Conservation (phyloP, 2,329 filamentous ascomycete genomes). For the Fusarium sacchari region DNA sequence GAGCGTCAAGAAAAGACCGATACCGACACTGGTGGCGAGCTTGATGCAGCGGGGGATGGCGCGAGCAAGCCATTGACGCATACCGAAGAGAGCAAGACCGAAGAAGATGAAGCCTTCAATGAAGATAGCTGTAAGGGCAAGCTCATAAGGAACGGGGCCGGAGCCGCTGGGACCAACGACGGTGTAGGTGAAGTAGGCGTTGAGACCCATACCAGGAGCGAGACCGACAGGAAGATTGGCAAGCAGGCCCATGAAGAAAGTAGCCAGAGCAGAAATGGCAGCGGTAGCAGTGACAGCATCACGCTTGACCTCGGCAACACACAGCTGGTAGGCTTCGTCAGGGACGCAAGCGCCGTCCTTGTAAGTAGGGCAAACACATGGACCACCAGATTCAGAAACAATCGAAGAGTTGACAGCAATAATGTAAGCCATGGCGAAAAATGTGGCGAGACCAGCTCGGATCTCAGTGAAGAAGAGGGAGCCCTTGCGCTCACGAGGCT, state of each 20-base stretch:
- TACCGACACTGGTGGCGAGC: constrained; percentile 85
- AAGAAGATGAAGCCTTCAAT: constrained; percentile 90
- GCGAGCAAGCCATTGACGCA: constrained; percentile 89
- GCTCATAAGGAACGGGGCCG: constrained; percentile 76
- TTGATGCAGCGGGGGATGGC: constrained; percentile 87
- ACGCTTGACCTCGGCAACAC: constrained; percentile 71
- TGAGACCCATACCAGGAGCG: constrained; percentile 68
- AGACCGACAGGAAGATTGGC: constrained; percentile 71
- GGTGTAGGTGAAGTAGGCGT: constrained; percentile 87
- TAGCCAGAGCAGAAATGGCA: constrained; percentile 80
- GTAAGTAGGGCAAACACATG: constrained; percentile 74
- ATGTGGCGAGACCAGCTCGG: constrained; percentile 83
- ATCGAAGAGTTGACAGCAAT: constrained; percentile 64
- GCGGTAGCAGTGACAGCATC: constrained; percentile 88
- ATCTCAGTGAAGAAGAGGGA: constrained; percentile 86
- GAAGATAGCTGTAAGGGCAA: constrained; percentile 87
- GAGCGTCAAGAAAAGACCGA: constrained; percentile 82
- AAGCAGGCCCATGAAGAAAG: constrained; percentile 85
- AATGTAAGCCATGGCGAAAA: constrained; percentile 71
- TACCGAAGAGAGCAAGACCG: constrained; percentile 78
- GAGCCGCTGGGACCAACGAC: constrained; percentile 76
- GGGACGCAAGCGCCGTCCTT: constrained; percentile 60
- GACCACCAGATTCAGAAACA: constrained; percentile 74
- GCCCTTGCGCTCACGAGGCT: constrained; percentile 77
- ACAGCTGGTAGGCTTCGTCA: constrained; percentile 71